phyloP scores from a whole-genome alignment of 139 green algal species.

The Axilococcus clingmanii region DNA sequence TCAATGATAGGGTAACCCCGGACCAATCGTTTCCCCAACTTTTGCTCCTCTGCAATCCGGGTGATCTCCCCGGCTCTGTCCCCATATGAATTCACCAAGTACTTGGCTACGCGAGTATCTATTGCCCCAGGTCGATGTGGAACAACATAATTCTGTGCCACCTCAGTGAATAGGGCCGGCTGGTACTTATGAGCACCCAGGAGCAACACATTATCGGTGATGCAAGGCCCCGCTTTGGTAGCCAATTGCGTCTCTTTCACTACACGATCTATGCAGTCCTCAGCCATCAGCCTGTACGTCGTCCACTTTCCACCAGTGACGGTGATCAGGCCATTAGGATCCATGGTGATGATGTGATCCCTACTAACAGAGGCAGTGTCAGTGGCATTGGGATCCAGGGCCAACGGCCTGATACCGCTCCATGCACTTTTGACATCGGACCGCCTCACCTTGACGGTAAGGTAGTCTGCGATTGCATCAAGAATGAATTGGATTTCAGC shows the following conservation, averaged over 20 bases:
- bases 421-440: slow-evolving; percentile 85
- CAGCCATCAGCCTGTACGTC: slow-evolving; percentile 89
- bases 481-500: slow-evolving; percentile 95
- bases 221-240: slow-evolving; percentile 31
- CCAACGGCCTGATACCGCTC: slow-evolving; percentile 88
- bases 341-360: slow-evolving; percentile 66
- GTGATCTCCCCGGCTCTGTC: slow-evolving; percentile 61
- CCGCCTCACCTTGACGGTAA: slow-evolving; percentile 71
- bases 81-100: slow-evolving; percentile 75
- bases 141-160: slow-evolving; percentile 74
- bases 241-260: slow-evolving; percentile 24
- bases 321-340: slow-evolving; percentile 80
- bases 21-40: slow-evolving; percentile 66
- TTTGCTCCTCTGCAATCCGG: slow-evolving; percentile 55
- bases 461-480: slow-evolving; percentile 73
- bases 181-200: slow-evolving; percentile 60
- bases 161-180: slow-evolving; percentile 55
- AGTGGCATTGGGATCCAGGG: slow-evolving; percentile 49
- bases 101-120: slow-evolving; percentile 49
- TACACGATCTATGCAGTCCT: slow-evolving; percentile 61
- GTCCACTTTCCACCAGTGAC: slow-evolving; percentile 94
- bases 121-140: slow-evolving; percentile 65
- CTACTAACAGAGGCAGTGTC: slow-evolving; percentile 32
- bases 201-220: slow-evolving; percentile 53
- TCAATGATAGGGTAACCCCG: slow-evolving; percentile 83